Conservation (phyloP, 192 early-diverging fungal genomes). For the Coemansia sp. region DNA sequence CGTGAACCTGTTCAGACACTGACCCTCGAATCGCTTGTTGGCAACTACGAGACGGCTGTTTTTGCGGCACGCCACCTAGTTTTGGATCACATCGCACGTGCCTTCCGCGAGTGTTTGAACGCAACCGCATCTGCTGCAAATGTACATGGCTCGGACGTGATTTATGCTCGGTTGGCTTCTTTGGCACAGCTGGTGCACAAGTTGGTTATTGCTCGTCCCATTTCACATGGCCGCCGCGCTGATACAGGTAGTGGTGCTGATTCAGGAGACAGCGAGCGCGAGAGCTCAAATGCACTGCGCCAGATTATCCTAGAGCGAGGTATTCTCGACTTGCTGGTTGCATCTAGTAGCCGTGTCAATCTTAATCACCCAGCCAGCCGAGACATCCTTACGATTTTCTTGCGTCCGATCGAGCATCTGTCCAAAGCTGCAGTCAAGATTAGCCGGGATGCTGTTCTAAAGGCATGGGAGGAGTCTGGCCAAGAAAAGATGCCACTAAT, state of each 20-base stretch:
- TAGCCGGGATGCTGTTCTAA: conserved; percentile 62
- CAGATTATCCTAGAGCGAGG: conserved; percentile 86
- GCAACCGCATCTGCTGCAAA: conserved; percentile 20
- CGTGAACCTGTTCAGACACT: conserved; percentile 2
- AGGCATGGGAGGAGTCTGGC: conserved; percentile 43
- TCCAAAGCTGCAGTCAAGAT: conserved; percentile 86
- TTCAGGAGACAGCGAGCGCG: conserved; percentile 9
- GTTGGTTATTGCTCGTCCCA: conserved; percentile 47
- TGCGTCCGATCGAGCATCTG: conserved; percentile 87
- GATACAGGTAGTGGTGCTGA: conserved; percentile 4
- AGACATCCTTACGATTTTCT: conserved; percentile 67
- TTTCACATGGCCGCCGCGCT: conserved; percentile 21
- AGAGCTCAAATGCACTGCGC: conserved; percentile 36
- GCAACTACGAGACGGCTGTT: conserved; percentile 33
- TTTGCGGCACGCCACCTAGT: conserved; percentile 37
- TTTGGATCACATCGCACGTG: conserved; percentile 48
- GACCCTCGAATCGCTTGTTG: conserved; percentile 31
- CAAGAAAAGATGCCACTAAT: conserved; percentile 51
- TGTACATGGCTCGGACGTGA: conserved; percentile 29
- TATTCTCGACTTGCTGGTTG: conserved; percentile 76
- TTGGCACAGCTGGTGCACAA: conserved; percentile 43
- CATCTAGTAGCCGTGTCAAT: conserved; percentile 80
- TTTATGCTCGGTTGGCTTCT: conserved; percentile 45
- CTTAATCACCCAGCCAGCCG: conserved; percentile 84
- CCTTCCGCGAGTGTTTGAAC: conserved; percentile 51